phyloP scores from a whole-genome alignment of 2,329 filamentous ascomycete species.

The Sclerotinia minor region DNA sequence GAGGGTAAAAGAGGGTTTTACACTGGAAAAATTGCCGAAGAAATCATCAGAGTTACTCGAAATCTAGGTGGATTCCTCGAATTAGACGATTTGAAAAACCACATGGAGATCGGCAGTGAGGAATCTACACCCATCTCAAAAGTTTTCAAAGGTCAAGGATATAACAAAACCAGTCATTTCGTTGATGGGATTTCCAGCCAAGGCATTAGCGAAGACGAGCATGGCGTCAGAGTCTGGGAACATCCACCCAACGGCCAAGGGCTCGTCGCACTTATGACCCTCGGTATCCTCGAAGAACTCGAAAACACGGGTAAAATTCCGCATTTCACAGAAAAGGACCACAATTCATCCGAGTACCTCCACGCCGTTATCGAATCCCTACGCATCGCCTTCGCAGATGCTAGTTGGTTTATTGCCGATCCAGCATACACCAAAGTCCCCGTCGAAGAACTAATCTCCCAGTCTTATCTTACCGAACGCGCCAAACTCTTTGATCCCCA shows the following conservation, averaged over 20 bases:
- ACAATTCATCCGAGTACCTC: conserved; percentile 79
- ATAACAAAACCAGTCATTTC: conserved; percentile 49
- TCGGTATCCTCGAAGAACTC: conserved; percentile 87
- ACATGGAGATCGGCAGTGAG: conserved; percentile 72
- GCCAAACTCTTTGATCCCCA: conserved; percentile 58
- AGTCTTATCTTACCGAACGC: conserved; percentile 72
- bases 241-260: conserved; percentile 96
- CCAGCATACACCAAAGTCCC: conserved; percentile 73
- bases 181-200: conserved; percentile 46
- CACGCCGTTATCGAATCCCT: conserved; percentile 87
- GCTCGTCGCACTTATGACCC: conserved; percentile 89
- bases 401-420: conserved; percentile 86
- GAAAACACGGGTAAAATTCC: conserved; percentile 75
- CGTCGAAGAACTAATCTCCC: conserved; percentile 65
- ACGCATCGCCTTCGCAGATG: conserved; percentile 87
- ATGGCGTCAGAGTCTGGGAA: conserved; percentile 84
- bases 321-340: conserved; percentile 66
- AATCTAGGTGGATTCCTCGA: conserved; percentile 76
- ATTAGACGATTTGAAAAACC: conserved; percentile 76
- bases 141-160: conserved; percentile 68
- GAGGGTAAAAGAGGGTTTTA: conserved; percentile 93
- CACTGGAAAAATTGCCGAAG: conserved; percentile 76
- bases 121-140: conserved; percentile 83
- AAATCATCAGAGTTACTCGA: conserved; percentile 74
- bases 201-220: conserved; percentile 44